These are phyloP conservation scores for Botrytis porri DNA, from an alignment of 2,329 filamentous ascomycete genomes.

Conservation along the genomic window DNA sequence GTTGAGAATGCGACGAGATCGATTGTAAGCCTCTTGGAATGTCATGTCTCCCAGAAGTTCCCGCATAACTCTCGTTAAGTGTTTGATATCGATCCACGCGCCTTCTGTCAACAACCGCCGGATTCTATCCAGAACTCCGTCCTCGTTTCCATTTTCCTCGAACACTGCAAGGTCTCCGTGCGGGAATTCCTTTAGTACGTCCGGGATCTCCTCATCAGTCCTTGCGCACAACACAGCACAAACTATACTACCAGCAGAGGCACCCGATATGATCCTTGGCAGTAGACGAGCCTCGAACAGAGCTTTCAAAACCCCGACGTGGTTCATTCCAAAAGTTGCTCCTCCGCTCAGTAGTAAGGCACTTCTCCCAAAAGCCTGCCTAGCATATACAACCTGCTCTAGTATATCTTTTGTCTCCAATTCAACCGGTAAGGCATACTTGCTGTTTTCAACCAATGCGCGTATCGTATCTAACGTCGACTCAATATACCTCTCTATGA, in stretches of 20 bases:
- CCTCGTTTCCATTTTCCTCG: conserved; percentile 54
- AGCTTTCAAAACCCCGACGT: conserved; percentile 67
- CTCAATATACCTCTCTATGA: conserved; percentile 85
- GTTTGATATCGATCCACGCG: conserved; percentile 78
- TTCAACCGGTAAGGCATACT: conserved; percentile 47
- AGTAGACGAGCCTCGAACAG: conserved; percentile 61
- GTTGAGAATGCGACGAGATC: conserved; percentile 87
- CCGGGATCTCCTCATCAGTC: conserved; percentile 61
- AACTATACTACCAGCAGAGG: conserved; percentile 68
- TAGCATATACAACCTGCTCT: conserved; percentile 57
- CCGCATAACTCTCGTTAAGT: conserved; percentile 79
- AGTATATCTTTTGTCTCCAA: conserved; percentile 54
- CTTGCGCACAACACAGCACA: conserved; percentile 62
- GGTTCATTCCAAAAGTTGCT: conserved; percentile 70
- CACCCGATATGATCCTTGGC: conserved; percentile 65
- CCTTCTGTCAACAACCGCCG: conserved; percentile 76
- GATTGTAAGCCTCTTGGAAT: conserved; percentile 93
- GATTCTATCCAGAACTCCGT: conserved; percentile 66
- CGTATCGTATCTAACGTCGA: conserved; percentile 74
- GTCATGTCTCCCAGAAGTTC: conserved; percentile 82
- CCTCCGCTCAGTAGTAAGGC: conserved; percentile 66
- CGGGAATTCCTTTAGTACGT: conserved; percentile 56
- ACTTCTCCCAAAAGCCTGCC: conserved; percentile 64
- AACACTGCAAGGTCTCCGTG: conserved; percentile 64
- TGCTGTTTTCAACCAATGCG: conserved; percentile 62